Evolutionary conservation across 2,329 filamentous ascomycete species (phyloP).

Genomic region (Sphaceloma murrayae): DNA sequence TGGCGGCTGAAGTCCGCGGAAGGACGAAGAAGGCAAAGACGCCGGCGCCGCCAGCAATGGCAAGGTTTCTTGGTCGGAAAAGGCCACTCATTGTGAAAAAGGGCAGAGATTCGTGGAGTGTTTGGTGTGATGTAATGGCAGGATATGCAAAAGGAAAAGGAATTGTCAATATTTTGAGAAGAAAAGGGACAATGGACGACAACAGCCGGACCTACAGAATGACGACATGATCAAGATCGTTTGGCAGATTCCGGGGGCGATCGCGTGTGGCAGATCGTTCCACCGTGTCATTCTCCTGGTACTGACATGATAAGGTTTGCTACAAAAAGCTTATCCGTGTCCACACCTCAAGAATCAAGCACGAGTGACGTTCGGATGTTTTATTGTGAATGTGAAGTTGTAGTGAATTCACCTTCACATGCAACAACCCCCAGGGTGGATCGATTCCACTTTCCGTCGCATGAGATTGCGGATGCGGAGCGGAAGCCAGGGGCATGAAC

Average conservation of each 20-base stretch:
- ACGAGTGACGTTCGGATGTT: neutral
- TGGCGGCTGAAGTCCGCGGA: slow-evolving; percentile 17
- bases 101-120: neutral
- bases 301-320: too few species aligned
- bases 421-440: too few species aligned
- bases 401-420: neutral
- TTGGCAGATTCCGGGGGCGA: neutral
- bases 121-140: neutral
- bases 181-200: neutral
- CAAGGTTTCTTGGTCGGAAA: slow-evolving; percentile 26
- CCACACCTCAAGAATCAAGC: too few species aligned
- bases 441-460: neutral
- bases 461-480: too few species aligned
- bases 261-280: slow-evolving; percentile 12
- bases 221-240: slow-evolving; percentile 15
- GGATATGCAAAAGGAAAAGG: neutral
- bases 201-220: slow-evolving; percentile 6
- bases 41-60: slow-evolving; percentile 24
- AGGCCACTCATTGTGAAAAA: slow-evolving; percentile 19
- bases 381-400: neutral
- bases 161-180: too few species aligned
- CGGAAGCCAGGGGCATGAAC: slow-evolving; percentile 9
- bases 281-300: slow-evolving; percentile 8
- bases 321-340: too few species aligned
- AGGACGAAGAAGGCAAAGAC: slow-evolving; percentile 22